Evolutionary conservation across 768 basidiomycete species (phyloP).

Genomic region (Tubosaeta sp.): DNA sequence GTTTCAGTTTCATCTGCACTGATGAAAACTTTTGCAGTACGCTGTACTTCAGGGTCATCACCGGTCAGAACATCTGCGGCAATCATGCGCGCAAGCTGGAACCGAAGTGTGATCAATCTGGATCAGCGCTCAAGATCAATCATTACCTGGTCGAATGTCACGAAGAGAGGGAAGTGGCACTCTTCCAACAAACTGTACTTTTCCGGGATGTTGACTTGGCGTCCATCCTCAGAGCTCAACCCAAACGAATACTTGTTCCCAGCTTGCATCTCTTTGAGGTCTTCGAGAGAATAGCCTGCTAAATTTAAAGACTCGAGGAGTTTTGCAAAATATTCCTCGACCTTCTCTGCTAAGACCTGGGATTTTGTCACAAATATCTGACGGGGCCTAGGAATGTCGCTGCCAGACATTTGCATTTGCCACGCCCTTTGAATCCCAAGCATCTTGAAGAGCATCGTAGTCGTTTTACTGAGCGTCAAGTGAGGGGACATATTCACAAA

Average conservation of each 20-base stretch:
- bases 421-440: conserved; percentile 59
- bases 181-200: conserved; percentile 55
- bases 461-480: conserved; percentile 52
- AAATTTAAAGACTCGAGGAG: conserved; percentile 43
- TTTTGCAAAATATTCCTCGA: conserved; percentile 61
- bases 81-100: conserved; percentile 25
- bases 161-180: conserved; percentile 63
- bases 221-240: conserved; percentile 33
- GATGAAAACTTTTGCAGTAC: conserved; percentile 13
- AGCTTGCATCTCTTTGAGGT: conserved; percentile 32
- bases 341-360: conserved; percentile 56
- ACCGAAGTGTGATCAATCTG: not conserved
- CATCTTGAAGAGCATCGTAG: conserved; percentile 75
- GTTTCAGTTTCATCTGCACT: conserved; percentile 11
- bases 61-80: conserved; percentile 18
- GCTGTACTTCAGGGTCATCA: conserved; percentile 3
- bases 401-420: conserved; percentile 25
- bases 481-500: not conserved
- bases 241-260: conserved; percentile 25
- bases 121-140: not conserved
- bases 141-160: conserved; percentile 59
- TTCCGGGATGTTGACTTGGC: conserved; percentile 32
- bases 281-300: conserved; percentile 33
- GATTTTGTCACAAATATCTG: conserved; percentile 76
- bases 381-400: conserved; percentile 43